Evolutionary conservation across 306 rosid species (phyloP), one percentile per base, ranked within the genome.

Genomic region (Erythrophleum fordii): DNA sequence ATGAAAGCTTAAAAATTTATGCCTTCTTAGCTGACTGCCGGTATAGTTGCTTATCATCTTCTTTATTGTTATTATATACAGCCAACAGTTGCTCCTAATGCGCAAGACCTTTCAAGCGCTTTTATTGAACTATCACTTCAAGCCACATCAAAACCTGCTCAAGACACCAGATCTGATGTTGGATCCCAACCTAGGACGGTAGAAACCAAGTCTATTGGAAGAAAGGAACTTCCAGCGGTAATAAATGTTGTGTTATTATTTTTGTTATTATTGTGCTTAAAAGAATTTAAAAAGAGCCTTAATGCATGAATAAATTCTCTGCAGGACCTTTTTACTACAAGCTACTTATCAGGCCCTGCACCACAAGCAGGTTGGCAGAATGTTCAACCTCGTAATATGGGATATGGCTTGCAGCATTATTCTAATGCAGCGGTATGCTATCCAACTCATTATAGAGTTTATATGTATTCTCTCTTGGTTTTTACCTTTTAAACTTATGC

Each of bases 171-270:
- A 61, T 37, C 45, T 74, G 67, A 76, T 77, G 85, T 76, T 70
- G 72, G 80, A 76, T 48, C 77, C 69, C 80, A 86, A 69, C 74
- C 82, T 77, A 49, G 62, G 69, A 56, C 73, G 4, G 66, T 29
- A 65, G 87, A 91, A 84, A 73, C 76, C 72, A 86, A 48, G 29
- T 74, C 80, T 59, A 68, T 42, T 28, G 91, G 65, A 83, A 89
- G 98, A 87, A 81, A 9, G 77, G 98, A 90, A 84, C 89, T 95
- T 79, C 97, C 98, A 29, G 80, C 17, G 83, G 99, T 95, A 89
- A 82, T 74, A 76, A 7, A 73, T 23, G 71, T 72, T 65, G 22
- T 17, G 18, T 69, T 41, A 8, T 69, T 76, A 62, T 84, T 65
- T 48, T 22, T 45, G 29, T 65, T 31, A 10, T 25, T 25, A 11